phyloP scores from a whole-genome alignment of 2,329 filamentous ascomycete genomes.

The Chaetomium strumarium region DNA sequence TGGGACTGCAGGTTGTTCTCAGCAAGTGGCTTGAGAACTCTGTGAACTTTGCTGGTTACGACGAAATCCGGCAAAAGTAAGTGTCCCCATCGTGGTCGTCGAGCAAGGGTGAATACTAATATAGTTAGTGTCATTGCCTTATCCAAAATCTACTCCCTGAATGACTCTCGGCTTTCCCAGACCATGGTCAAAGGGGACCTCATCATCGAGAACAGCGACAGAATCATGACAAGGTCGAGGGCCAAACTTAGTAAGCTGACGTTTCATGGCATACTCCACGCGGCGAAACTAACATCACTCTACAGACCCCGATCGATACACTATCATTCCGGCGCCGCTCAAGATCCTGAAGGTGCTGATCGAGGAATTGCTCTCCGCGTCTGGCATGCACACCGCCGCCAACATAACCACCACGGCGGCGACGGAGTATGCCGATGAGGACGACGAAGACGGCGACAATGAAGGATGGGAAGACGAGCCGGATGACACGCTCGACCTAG shows the following conservation, averaged over 20 bases:
- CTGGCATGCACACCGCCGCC: slow-evolving; percentile 56
- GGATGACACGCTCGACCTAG: slow-evolving; percentile 65
- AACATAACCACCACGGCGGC: slow-evolving; percentile 58
- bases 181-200: slow-evolving; percentile 89
- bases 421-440: slow-evolving; percentile 47
- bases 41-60: slow-evolving; percentile 94
- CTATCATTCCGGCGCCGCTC: slow-evolving; percentile 76
- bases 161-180: slow-evolving; percentile 71
- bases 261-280: slow-evolving; percentile 26
- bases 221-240: slow-evolving; percentile 91
- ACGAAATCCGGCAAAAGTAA: slow-evolving; percentile 94
- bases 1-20: slow-evolving; percentile 81
- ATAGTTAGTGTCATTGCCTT: slow-evolving; percentile 73
- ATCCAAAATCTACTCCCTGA: slow-evolving; percentile 81
- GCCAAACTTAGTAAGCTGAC: slow-evolving; percentile 63
- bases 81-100: slow-evolving; percentile 25
- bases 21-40: slow-evolving; percentile 97
- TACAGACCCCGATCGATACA: slow-evolving; percentile 81
- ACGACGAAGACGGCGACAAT: slow-evolving; percentile 62
- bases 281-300: slow-evolving; percentile 10
- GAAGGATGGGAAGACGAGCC: slow-evolving; percentile 88
- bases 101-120: slow-evolving; percentile 27
- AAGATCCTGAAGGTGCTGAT: slow-evolving; percentile 97
- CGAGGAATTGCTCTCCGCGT: slow-evolving; percentile 80
- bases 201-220: slow-evolving; percentile 69